Conservation (phyloP, 169 alveolate genomes). For the Theileria equi region DNA sequence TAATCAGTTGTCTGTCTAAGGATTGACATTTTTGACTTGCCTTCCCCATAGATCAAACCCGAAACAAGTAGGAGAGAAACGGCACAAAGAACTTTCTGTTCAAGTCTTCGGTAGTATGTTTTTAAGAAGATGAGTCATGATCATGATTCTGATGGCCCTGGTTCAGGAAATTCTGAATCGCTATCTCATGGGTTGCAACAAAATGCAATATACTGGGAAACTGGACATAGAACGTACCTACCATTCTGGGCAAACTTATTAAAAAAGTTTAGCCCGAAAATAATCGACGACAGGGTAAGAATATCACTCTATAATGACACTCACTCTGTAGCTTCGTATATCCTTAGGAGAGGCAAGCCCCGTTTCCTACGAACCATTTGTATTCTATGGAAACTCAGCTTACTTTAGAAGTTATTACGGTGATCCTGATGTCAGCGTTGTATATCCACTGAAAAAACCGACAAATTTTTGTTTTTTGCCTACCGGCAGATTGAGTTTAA, state of each 20-base stretch:
- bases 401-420: conserved; percentile 78
- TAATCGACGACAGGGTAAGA: conserved; percentile 79
- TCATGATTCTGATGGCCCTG: conserved; percentile 45
- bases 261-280: conserved; percentile 76
- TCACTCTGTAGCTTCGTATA: conserved; percentile 64
- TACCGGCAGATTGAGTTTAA: conserved; percentile 67
- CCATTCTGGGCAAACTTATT: conserved; percentile 77
- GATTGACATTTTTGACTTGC: too few species aligned
- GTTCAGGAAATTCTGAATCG: conserved; percentile 59
- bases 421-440: conserved; percentile 77
- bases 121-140: conserved; percentile 62
- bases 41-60: too few species aligned
- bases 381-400: conserved; percentile 71
- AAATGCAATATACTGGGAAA: conserved; percentile 84
- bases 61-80: too few species aligned
- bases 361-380: conserved; percentile 80
- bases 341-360: conserved; percentile 68
- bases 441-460: conserved; percentile 66
- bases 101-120: too few species aligned
- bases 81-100: too few species aligned
- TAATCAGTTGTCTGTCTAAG: too few species aligned
- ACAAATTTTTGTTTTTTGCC: conserved; percentile 76
- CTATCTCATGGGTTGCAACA: conserved; percentile 72
- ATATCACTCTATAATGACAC: neutral
- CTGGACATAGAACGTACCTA: conserved; percentile 83